These are phyloP conservation scores for Xylaria castorea DNA, from an alignment of 495 filamentous ascomycete species.

Conservation along the genomic window DNA sequence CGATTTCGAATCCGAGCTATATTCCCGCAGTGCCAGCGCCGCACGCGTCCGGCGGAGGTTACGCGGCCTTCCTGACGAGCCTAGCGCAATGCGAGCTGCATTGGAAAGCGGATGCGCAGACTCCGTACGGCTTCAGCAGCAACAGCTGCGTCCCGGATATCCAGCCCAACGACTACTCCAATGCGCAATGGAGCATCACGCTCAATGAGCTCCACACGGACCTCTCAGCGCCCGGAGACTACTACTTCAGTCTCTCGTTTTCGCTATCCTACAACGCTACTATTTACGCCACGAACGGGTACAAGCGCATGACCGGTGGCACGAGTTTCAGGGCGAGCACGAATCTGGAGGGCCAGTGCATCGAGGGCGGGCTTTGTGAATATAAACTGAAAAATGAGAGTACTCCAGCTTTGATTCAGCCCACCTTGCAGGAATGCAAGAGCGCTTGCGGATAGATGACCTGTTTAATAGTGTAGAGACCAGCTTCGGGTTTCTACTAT, in stretches of 20 bases:
- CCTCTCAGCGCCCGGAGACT: slow-evolving; percentile 16
- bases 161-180: background rate
- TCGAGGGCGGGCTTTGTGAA: slow-evolving; percentile 26
- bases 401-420: slow-evolving; percentile 29
- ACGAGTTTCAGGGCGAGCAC: slow-evolving; percentile 13
- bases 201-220: slow-evolving; percentile 28
- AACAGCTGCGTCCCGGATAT: slow-evolving; percentile 18
- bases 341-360: slow-evolving; percentile 30
- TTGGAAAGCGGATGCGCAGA: slow-evolving; percentile 28
- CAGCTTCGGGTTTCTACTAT: background rate
- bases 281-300: slow-evolving; percentile 26
- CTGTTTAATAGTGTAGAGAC: background rate
- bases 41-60: slow-evolving; percentile 35
- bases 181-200: slow-evolving; percentile 31
- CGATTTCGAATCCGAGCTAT: slow-evolving; percentile 26
- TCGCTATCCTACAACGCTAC: slow-evolving; percentile 26
- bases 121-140: slow-evolving; percentile 28
- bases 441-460: slow-evolving; percentile 27
- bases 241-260: slow-evolving; percentile 32
- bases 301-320: slow-evolving; percentile 26
- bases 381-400: slow-evolving; percentile 28
- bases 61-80: slow-evolving; percentile 30
- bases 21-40: slow-evolving; percentile 33
- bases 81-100: slow-evolving; percentile 32
- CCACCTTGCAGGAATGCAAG: slow-evolving; percentile 32